Evolutionary conservation across 2,329 filamentous ascomycete genomes (phyloP).

Genomic region (Calcarisporium arbuscula): DNA sequence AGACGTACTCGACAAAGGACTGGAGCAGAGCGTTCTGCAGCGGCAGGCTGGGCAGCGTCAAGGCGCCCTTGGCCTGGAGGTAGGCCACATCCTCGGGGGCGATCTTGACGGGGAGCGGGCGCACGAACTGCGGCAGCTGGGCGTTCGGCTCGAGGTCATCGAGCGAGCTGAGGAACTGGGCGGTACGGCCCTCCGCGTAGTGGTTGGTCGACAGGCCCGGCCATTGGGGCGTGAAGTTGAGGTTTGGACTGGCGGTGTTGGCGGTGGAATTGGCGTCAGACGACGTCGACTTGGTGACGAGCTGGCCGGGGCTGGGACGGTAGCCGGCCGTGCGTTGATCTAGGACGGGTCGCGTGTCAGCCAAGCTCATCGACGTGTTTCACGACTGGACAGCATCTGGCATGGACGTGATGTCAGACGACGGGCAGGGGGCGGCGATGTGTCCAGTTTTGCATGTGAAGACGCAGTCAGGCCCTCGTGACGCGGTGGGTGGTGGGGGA

Average conservation of each 20-base stretch:
- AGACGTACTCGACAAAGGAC: slow-evolving; percentile 81
- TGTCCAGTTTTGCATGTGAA: slow-evolving; percentile 5
- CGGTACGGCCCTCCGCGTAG: slow-evolving; percentile 32
- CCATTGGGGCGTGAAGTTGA: slow-evolving; percentile 23
- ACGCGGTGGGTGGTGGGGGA: not conserved
- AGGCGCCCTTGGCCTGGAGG: slow-evolving; percentile 74
- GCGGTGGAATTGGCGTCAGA: no score
- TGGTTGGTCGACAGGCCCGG: slow-evolving; percentile 25
- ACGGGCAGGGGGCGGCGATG: not conserved
- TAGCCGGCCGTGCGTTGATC: slow-evolving; percentile 29
- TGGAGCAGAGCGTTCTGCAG: slow-evolving; percentile 77
- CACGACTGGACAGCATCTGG: slow-evolving; percentile 5
- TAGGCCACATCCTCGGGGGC: slow-evolving; percentile 78
- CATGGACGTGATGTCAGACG: not conserved
- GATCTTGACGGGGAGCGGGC: slow-evolving; percentile 70
- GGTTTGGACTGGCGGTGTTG: not conserved
- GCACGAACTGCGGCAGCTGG: slow-evolving; percentile 63
- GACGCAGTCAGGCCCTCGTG: slow-evolving; percentile 1
- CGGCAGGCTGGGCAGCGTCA: slow-evolving; percentile 63
- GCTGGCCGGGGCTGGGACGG: slow-evolving; percentile 22
- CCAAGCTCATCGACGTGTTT: slow-evolving; percentile 4
- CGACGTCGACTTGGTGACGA: slow-evolving; percentile 9
- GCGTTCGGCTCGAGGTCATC: slow-evolving; percentile 38
- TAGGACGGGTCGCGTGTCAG: slow-evolving; percentile 30
- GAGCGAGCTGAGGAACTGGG: slow-evolving; percentile 40